Evolutionary conservation across 805 yeast genomes (phyloP).

Genomic region (Clavispora santaluciae): DNA sequence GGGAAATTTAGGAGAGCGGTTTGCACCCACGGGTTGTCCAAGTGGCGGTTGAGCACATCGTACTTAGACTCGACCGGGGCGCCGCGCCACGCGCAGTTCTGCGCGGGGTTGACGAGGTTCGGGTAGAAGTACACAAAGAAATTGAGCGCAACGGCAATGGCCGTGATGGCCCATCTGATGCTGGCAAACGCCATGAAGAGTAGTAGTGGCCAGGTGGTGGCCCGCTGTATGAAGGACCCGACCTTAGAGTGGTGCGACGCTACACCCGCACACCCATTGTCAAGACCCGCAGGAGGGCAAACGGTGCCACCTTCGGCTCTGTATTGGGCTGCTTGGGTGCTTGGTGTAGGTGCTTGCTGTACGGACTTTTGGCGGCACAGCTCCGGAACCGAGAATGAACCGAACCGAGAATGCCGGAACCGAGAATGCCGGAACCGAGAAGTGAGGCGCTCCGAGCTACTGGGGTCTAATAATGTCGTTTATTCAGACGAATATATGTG

Average conservation of each 20-base stretch:
- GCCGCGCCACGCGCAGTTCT: conserved; percentile 58
- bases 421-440: too few relatives aligned
- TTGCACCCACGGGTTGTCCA: conserved; percentile 11
- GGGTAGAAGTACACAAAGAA: conserved; percentile 74
- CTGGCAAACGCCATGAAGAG: not conserved
- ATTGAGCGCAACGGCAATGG: conserved; percentile 46
- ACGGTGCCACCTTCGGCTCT: too few relatives aligned
- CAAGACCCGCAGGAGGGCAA: too few relatives aligned
- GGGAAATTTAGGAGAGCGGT: conserved; percentile 21
- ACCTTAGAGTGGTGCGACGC: too few relatives aligned
- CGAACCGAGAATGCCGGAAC: too few relatives aligned
- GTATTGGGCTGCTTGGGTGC: too few relatives aligned
- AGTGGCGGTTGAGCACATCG: conserved; percentile 9
- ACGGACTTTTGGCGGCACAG: too few relatives aligned
- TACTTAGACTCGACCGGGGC: conserved; percentile 10
- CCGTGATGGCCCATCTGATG: conserved; percentile 22
- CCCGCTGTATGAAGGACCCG: not conserved
- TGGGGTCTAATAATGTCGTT: not conserved
- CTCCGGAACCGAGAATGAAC: too few relatives aligned
- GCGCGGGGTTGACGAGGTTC: conserved; percentile 42
- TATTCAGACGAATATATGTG: conserved; percentile 1
- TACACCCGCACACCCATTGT: too few relatives aligned
- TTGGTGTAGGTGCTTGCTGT: too few relatives aligned
- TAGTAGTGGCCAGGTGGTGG: not conserved
- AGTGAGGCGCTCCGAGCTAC: too few relatives aligned